These are phyloP conservation scores for Amaranthus hypochondriacus DNA, from an alignment of 148 eudicot species.

Conservation along the genomic window DNA sequence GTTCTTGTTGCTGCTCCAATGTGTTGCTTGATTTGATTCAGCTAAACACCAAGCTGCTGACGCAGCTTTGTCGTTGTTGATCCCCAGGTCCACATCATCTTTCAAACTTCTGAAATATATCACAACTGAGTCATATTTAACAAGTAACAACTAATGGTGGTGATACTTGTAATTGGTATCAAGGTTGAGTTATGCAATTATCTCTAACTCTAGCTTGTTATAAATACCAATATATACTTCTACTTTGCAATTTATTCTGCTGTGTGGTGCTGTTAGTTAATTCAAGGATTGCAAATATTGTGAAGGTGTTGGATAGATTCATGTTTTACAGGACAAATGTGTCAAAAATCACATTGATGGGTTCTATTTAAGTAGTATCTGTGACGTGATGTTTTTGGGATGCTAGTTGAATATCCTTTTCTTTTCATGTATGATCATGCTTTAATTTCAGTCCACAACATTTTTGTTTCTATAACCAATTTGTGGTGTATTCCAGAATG, in stretches of 20 bases:
- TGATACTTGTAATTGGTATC: not conserved
- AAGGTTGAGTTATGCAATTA: not conserved
- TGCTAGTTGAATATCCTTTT: not conserved
- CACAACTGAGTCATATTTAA: not conserved
- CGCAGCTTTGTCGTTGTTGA: too few relatives aligned
- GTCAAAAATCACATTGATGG: too few relatives aligned
- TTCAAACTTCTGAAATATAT: not conserved
- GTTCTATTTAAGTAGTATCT: not conserved
- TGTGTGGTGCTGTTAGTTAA: not conserved
- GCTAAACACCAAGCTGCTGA: too few relatives aligned
- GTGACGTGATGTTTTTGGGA: not conserved
- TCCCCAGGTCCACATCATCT: not conserved
- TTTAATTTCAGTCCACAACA: not conserved
- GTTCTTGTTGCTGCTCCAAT: too few relatives aligned
- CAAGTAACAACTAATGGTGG: not conserved
- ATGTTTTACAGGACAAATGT: not conserved
- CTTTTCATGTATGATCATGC: not conserved
- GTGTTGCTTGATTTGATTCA: too few relatives aligned
- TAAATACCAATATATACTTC: not conserved
- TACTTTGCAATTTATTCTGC: not conserved
- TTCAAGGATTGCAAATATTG: too few relatives aligned
- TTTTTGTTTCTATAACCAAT: not conserved
- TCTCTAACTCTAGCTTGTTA: not conserved
- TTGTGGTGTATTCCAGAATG: conserved; percentile 38
- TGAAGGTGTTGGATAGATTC: not conserved